Conservation (phyloP, 2,329 filamentous ascomycete genomes). For the Cyanodermella asteris region DNA sequence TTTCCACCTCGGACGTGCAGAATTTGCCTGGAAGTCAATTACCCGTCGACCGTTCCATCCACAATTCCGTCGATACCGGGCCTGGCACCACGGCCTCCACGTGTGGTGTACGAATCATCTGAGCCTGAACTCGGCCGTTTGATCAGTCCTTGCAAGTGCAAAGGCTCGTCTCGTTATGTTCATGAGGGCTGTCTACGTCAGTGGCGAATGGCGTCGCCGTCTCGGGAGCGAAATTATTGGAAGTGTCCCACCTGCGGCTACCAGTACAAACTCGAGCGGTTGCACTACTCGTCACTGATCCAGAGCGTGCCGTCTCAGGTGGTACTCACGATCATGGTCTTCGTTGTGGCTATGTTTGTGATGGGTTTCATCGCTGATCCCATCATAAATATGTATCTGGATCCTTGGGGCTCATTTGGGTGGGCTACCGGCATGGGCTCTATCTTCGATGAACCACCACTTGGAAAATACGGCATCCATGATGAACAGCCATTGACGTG, state of each 20-base stretch:
- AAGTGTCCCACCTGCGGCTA: constrained; percentile 77
- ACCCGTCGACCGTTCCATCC: constrained; percentile 38
- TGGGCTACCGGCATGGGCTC: no score
- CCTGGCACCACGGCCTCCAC: constrained; percentile 30
- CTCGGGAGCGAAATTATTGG: constrained; percentile 50
- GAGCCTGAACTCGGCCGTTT: constrained; percentile 55
- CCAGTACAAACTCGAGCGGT: constrained; percentile 53
- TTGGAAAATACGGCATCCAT: constrained; percentile 19
- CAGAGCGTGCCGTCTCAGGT: constrained; percentile 46
- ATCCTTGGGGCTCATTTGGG: constrained; percentile 52
- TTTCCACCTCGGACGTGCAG: constrained; percentile 61
- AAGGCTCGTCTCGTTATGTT: constrained; percentile 79
- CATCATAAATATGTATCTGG: constrained; percentile 70
- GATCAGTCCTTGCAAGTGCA: constrained; percentile 79
- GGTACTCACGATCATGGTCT: constrained; percentile 46
- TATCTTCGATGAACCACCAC: constrained; percentile 27
- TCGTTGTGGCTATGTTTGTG: constrained; percentile 51
- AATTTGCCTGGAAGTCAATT: constrained; percentile 81
- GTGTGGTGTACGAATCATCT: constrained; percentile 50
- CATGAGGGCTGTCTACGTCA: constrained; percentile 73
- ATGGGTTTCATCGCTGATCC: constrained; percentile 86
- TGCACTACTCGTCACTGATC: constrained; percentile 52
- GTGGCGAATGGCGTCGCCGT: constrained; percentile 58
- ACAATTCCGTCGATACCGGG: constrained; percentile 29
- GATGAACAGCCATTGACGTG: constrained; percentile 40